A percentile compares a stretch with the other conserved stretches of the same genome.
phyloP scores from a whole-genome alignment of 1,284 basidiomycete genomes.

The Ceratobasidium sp. region DNA sequence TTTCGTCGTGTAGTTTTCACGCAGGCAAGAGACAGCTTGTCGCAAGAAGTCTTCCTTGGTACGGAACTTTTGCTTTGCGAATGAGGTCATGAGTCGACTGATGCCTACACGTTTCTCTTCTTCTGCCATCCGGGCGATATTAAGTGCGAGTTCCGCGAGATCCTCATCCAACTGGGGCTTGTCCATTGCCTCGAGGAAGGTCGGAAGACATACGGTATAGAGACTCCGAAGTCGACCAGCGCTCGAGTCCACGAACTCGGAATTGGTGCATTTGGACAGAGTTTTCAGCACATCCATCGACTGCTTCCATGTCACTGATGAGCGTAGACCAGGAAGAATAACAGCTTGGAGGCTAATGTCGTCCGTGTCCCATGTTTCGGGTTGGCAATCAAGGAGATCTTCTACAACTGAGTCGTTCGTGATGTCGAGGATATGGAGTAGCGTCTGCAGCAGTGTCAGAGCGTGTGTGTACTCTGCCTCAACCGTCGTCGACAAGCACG shows the following conservation, averaged over 20 bases:
- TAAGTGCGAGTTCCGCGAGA: constrained; percentile 77
- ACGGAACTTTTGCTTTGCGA: constrained; percentile 87
- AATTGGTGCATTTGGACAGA: constrained; percentile 56
- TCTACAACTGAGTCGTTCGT: constrained; percentile 72
- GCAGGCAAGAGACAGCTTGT: constrained; percentile 85
- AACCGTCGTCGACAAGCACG: constrained; percentile 83
- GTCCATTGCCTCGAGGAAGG: constrained; percentile 86
- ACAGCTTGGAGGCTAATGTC: constrained; percentile 74
- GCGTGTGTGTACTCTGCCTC: constrained; percentile 83
- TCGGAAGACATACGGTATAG: constrained; percentile 86
- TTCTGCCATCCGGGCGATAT: constrained; percentile 78
- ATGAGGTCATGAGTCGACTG: constrained; percentile 87
- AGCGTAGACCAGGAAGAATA: constrained; percentile 84
- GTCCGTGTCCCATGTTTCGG: constrained; percentile 76
- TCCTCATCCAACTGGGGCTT: constrained; percentile 69
- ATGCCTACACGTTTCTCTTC: constrained; percentile 79
- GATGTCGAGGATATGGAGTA: constrained; percentile 80
- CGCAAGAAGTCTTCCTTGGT: constrained; percentile 94
- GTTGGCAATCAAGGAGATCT: constrained; percentile 72
- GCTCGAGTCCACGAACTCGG: constrained; percentile 76
- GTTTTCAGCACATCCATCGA: constrained; percentile 79
- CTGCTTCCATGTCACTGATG: constrained; percentile 72
- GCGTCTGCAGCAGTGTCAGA: constrained; percentile 71
- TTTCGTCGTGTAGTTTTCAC: constrained; percentile 65
- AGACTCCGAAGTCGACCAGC: constrained; percentile 82